Conservation (phyloP, 148 eudicot species). For the Bassia scoparia region DNA sequence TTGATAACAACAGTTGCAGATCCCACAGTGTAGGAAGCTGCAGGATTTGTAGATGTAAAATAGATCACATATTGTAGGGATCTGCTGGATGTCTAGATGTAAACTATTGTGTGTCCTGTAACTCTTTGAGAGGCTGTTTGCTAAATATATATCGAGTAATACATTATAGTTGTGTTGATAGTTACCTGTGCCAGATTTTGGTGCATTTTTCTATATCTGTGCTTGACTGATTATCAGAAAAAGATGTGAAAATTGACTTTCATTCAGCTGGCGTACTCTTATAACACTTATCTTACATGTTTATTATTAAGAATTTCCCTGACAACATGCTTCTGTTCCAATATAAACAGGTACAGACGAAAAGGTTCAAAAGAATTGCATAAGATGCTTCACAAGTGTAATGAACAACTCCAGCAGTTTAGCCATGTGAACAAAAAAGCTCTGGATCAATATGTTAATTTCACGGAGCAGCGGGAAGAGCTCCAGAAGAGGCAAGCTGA, state of each 20-base stretch:
- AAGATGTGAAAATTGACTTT: neutral
- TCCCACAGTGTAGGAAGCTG: neutral
- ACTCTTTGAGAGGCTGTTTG: neutral
- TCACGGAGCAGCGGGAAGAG: slow-evolving; percentile 96
- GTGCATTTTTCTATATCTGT: neutral
- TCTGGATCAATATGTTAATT: slow-evolving; percentile 93
- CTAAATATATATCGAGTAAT: neutral
- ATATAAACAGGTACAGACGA: slow-evolving; percentile 53
- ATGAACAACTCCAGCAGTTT: slow-evolving; percentile 86
- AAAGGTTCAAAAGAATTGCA: slow-evolving; percentile 76
- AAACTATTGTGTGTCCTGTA: neutral
- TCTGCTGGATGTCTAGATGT: neutral
- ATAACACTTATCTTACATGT: neutral
- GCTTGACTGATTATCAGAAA: too few relatives aligned
- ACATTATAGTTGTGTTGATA: too few relatives aligned
- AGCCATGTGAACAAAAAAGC: slow-evolving; percentile 99
- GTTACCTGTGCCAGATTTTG: neutral
- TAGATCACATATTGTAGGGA: neutral
- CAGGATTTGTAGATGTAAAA: neutral
- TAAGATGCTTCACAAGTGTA: slow-evolving; percentile 88
- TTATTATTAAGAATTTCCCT: neutral
- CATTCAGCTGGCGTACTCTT: neutral
- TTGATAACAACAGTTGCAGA: neutral
- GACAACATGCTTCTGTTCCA: neutral
- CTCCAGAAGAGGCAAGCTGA: slow-evolving; percentile 96